phyloP scores from a whole-genome alignment of 2,329 filamentous ascomycete species.

The Pseudodiploospora longispora region DNA sequence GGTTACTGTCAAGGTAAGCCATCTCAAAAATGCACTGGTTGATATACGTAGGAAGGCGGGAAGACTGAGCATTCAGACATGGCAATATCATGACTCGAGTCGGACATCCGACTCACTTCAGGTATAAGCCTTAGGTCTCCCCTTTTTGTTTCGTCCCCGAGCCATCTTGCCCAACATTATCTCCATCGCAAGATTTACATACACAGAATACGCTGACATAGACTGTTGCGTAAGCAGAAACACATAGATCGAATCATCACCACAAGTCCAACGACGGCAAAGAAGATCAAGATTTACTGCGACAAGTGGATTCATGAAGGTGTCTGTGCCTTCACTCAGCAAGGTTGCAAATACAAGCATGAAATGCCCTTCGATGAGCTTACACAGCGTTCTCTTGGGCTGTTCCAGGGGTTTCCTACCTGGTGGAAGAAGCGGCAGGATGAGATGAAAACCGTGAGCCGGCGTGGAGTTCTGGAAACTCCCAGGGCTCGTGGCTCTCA shows the following conservation, averaged over 20 bases:
- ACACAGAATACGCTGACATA: constrained; percentile 1
- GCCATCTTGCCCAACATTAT: not conserved
- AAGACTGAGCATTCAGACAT: constrained; percentile 21
- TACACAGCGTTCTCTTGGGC: constrained; percentile 61
- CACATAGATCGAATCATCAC: constrained; percentile 27
- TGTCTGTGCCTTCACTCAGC: constrained; percentile 75
- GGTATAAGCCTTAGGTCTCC: constrained; percentile 16
- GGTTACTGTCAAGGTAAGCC: constrained; percentile 32
- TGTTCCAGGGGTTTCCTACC: constrained; percentile 54
- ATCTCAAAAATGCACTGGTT: not conserved
- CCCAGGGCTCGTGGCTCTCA: no score
- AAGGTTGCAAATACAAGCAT: constrained; percentile 84
- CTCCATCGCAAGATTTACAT: not conserved
- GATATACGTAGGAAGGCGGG: constrained; percentile 5
- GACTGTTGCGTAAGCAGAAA: constrained; percentile 15
- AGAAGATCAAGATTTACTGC: constrained; percentile 64
- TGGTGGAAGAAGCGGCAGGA: constrained; percentile 52
- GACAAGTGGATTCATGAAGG: constrained; percentile 86
- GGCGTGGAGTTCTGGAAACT: not conserved
- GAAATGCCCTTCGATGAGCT: constrained; percentile 69
- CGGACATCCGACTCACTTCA: constrained; percentile 23
- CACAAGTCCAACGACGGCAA: constrained; percentile 29
- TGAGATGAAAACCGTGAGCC: constrained; percentile 26
- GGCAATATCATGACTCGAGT: constrained; percentile 10
- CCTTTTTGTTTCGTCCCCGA: not conserved